These are phyloP conservation scores for Psilocybe azurescens DNA, from an alignment of 768 basidiomycete genomes.

Conservation along the genomic window DNA sequence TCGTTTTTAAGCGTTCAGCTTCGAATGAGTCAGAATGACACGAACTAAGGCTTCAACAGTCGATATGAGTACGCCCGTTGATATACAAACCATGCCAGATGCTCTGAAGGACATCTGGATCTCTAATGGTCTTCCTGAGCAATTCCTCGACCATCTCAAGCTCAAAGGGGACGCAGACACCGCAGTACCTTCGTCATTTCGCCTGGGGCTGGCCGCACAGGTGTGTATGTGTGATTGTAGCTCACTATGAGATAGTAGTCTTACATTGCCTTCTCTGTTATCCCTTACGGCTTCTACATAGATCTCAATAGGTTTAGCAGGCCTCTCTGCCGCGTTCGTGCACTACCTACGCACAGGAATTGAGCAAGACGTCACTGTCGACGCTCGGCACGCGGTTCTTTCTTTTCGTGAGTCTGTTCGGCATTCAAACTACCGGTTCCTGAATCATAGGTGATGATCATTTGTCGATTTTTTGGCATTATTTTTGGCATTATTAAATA, in stretches of 20 bases:
- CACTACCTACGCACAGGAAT: conserved; percentile 50
- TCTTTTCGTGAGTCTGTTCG: conserved; percentile 50
- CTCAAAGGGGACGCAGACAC: conserved; percentile 45
- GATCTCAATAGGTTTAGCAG: conserved; percentile 46
- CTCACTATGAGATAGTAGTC: no score
- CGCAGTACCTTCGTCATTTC: conserved; percentile 58
- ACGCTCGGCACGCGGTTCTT: conserved; percentile 60
- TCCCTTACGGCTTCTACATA: neutral
- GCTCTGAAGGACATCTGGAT: conserved; percentile 39
- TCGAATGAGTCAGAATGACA: no score
- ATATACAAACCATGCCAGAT: neutral
- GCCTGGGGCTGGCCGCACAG: conserved; percentile 57
- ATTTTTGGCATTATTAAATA: conserved; percentile 21
- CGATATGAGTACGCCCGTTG: neutral
- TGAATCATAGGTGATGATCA: neutral
- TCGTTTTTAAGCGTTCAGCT: no score
- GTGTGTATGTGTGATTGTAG: conserved; percentile 18
- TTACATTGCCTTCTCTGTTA: no score
- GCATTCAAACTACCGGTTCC: neutral
- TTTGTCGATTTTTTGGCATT: neutral
- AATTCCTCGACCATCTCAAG: conserved; percentile 39
- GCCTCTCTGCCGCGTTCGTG: conserved; percentile 56
- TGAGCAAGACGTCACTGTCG: conserved; percentile 53
- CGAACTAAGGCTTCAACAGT: no score
- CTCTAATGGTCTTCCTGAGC: conserved; percentile 41